Evolutionary conservation across 129 eudicot genomes (phyloP).

Genomic region (Chrysanthemum seticuspe): DNA sequence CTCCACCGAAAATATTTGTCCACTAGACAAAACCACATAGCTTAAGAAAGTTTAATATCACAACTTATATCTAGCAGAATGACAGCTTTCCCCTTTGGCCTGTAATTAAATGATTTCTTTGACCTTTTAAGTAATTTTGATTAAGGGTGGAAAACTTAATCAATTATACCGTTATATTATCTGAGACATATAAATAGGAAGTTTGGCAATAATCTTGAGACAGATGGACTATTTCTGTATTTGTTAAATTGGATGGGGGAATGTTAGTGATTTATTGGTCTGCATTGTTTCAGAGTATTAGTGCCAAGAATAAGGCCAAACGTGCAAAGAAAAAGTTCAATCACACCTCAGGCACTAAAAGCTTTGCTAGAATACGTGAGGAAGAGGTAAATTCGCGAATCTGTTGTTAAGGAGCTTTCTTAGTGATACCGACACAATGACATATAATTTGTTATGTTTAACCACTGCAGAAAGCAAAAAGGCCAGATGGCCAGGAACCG

Average conservation of each 20-base stretch:
- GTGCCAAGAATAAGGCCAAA: constrained; percentile 56
- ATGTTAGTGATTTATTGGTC: background rate
- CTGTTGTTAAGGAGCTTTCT: background rate
- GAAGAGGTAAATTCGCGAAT: constrained; percentile 46
- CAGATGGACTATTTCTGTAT: background rate
- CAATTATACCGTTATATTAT: too few species aligned
- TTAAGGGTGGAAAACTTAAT: too few species aligned
- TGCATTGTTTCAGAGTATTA: constrained; percentile 29
- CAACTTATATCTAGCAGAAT: too few species aligned
- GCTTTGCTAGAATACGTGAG: constrained; percentile 50
- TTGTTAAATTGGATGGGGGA: background rate
- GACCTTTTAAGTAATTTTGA: too few species aligned
- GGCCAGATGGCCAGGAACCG: constrained; percentile 58
- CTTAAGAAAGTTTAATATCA: too few species aligned
- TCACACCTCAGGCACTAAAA: constrained; percentile 56
- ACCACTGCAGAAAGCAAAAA: constrained; percentile 36
- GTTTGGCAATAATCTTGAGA: too few species aligned
- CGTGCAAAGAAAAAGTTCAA: constrained; percentile 37
- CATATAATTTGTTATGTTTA: background rate
- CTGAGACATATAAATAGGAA: too few species aligned
- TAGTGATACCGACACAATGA: constrained; percentile 8
- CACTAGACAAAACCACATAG: too few species aligned
- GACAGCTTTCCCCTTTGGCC: too few species aligned
- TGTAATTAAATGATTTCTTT: too few species aligned
- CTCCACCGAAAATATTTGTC: too few species aligned